phyloP scores from a whole-genome alignment of 2,329 filamentous ascomycete species.

The Madurella mycetomatis region DNA sequence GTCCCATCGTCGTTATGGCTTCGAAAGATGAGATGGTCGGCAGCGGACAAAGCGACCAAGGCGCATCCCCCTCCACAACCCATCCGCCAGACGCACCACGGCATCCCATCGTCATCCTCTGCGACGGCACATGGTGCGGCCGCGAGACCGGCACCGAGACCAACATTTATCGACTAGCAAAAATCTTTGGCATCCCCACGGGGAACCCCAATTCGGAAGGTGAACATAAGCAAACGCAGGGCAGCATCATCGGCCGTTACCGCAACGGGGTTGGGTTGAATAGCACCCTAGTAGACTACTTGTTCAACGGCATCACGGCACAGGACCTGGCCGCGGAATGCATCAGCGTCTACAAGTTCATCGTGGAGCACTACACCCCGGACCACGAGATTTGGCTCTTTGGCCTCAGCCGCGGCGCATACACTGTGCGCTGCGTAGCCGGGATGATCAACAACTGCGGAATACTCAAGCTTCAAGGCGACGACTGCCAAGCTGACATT shows the following conservation, averaged over 20 bases:
- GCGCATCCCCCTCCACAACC: not conserved
- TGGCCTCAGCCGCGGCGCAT: conserved; percentile 28
- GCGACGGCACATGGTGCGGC: conserved; percentile 2
- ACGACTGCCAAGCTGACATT: not conserved
- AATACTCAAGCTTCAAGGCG: conserved; percentile 13
- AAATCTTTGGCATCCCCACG: not conserved
- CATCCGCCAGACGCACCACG: not conserved
- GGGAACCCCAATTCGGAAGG: not conserved
- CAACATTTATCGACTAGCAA: not conserved
- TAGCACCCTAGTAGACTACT: not conserved
- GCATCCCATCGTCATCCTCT: not conserved
- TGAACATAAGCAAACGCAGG: not conserved
- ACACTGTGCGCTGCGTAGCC: conserved; percentile 24
- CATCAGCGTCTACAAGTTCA: conserved; percentile 5
- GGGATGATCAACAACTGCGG: conserved; percentile 32
- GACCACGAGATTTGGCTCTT: conserved; percentile 27
- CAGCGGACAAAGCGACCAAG: too few species aligned
- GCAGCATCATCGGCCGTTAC: not conserved
- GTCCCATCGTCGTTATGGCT: too few species aligned
- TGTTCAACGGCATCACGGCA: not conserved
- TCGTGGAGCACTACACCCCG: conserved; percentile 22
- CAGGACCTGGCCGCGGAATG: not conserved
- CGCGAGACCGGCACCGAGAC: not conserved
- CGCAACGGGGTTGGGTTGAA: not conserved
- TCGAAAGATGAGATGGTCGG: too few species aligned